phyloP scores from a whole-genome alignment of 163 green algal species.

The Trebouxiophyceae sp. region DNA sequence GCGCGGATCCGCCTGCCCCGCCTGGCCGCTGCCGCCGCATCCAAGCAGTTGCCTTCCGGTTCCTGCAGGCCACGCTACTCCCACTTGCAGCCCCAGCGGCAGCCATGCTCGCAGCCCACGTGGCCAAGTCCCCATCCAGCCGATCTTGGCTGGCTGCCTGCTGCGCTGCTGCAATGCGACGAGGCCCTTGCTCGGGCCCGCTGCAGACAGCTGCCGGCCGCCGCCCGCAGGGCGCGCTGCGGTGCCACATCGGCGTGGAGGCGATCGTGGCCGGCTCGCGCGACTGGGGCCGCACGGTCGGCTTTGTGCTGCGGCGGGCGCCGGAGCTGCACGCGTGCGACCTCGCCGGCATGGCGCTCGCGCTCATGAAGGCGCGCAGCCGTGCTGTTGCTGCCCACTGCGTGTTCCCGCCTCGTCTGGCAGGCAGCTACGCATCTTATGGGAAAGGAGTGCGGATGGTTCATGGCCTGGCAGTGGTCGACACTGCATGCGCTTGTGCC shows the following conservation, averaged over 20 bases:
- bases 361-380: conserved; percentile 1
- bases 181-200: too few species aligned
- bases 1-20: too few species aligned
- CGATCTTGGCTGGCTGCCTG: neutral
- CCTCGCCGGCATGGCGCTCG: neutral
- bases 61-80: too few species aligned
- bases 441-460: neutral
- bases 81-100: too few species aligned
- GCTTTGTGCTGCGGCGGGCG: neutral
- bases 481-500: too few species aligned
- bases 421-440: too few species aligned
- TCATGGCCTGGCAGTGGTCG: too few species aligned
- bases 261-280: neutral
- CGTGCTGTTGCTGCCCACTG: conserved; percentile 10
- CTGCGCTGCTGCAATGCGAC: too few species aligned
- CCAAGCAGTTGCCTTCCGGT: too few species aligned
- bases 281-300: neutral
- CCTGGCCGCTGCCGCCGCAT: too few species aligned
- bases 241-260: neutral
- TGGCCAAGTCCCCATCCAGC: neutral
- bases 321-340: neutral
- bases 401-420: conserved; percentile 4
- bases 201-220: too few species aligned
- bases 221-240: neutral
- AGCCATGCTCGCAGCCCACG: neutral